These are phyloP conservation scores for Cutaneotrichosporon sp. DNA, from an alignment of 1,284 basidiomycete species.

Conservation along the genomic window DNA sequence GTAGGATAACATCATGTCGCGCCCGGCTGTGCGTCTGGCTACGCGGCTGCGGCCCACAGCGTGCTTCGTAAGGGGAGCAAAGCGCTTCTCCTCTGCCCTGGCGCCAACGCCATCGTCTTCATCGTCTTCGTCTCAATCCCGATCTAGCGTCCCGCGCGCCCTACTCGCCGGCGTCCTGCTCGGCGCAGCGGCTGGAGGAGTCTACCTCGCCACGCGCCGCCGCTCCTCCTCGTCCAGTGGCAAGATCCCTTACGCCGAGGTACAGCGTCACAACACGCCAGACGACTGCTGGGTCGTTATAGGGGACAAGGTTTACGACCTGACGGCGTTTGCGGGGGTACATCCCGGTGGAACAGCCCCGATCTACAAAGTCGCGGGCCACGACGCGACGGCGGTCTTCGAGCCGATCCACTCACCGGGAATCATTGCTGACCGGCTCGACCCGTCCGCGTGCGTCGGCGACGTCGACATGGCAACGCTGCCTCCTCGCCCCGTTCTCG, in stretches of 20 bases:
- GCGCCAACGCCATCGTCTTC: neutral
- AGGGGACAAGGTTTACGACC: slow-evolving; percentile 51
- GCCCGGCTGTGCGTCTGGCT: neutral
- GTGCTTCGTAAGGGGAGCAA: neutral
- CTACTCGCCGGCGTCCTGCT: neutral
- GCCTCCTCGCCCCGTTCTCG: slow-evolving; percentile 6
- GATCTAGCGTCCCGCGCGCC: neutral
- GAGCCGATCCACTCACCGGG: slow-evolving; percentile 44
- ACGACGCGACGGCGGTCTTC: slow-evolving; percentile 42
- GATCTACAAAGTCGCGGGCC: slow-evolving; percentile 41
- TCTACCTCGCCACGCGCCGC: neutral
- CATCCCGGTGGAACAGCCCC: slow-evolving; percentile 44
- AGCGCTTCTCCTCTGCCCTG: neutral
- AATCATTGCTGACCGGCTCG: slow-evolving; percentile 42
- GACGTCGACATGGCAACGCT: slow-evolving; percentile 31
- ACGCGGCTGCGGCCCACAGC: neutral
- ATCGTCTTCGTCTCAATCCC: neutral
- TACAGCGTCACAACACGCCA: slow-evolving; percentile 53
- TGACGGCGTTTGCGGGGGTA: slow-evolving; percentile 55
- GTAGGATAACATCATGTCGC: neutral
- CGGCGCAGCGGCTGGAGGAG: neutral
- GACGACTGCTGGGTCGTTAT: slow-evolving; percentile 80
- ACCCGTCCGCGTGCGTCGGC: slow-evolving; percentile 27
- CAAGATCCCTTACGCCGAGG: slow-evolving; percentile 51
- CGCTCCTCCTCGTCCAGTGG: neutral